These are phyloP conservation scores for Tetramitus jugosus DNA, from an alignment of 208 protist genomes.

Conservation along the genomic window DNA sequence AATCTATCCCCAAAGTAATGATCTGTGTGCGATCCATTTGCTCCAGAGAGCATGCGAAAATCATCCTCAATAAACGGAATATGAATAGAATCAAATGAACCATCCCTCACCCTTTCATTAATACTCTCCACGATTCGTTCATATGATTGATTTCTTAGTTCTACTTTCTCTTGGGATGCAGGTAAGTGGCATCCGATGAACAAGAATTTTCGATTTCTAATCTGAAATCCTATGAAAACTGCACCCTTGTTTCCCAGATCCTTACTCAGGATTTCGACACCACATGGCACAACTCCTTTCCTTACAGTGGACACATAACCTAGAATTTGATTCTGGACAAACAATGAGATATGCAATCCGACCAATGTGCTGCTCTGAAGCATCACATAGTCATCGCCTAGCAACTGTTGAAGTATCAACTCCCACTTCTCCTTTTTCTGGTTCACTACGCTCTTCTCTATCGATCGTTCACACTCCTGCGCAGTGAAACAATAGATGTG, in stretches of 20 bases:
- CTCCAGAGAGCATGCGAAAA: not conserved
- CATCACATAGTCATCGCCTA: not conserved
- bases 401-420: not conserved
- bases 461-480: slow-evolving; percentile 19
- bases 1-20: slow-evolving; percentile 14
- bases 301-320: not conserved
- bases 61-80: not conserved
- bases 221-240: slow-evolving; percentile 56
- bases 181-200: slow-evolving; percentile 78
- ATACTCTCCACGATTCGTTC: slow-evolving; percentile 60
- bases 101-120: slow-evolving; percentile 43
- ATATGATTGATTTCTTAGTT: slow-evolving; percentile 67
- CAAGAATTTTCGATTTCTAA: slow-evolving; percentile 47
- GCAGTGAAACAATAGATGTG: slow-evolving; percentile 11
- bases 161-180: slow-evolving; percentile 64
- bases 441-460: not conserved
- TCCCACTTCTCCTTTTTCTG: slow-evolving; percentile 7
- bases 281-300: not conserved
- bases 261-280: not conserved
- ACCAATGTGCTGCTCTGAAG: not conserved
- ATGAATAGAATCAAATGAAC: slow-evolving; percentile 32
- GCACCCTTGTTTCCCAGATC: slow-evolving; percentile 80
- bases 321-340: not conserved
- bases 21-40: slow-evolving; percentile 9
- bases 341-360: not conserved